Evolutionary conservation across 768 basidiomycete species (phyloP).

Genomic region (Cystofilobasidium bisporidii): DNA sequence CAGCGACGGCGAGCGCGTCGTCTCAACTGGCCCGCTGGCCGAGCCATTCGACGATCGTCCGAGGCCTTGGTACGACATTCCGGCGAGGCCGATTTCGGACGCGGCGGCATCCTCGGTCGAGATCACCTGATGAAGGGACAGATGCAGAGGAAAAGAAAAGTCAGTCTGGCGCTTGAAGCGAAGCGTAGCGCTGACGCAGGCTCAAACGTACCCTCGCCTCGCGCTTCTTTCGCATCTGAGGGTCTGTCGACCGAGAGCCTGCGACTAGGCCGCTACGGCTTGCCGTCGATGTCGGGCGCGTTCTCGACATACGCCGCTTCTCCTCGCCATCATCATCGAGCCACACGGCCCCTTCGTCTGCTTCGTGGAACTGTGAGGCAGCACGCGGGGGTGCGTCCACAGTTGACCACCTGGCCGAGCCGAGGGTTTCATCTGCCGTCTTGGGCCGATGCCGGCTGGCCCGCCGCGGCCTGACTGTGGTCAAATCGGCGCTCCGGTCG

Average conservation of each 20-base stretch:
- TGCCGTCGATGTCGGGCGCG: not conserved
- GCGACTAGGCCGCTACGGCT: not conserved
- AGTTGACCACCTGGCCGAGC: not conserved
- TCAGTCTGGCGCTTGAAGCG: too few species aligned
- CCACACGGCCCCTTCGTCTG: slow-evolving; percentile 8
- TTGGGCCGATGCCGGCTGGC: not conserved
- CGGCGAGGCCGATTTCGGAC: not conserved
- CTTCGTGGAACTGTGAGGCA: not conserved
- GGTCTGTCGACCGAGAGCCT: not conserved
- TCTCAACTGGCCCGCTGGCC: not conserved
- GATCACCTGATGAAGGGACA: slow-evolving; percentile 5
- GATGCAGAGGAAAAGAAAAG: not conserved
- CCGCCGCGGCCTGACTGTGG: not conserved
- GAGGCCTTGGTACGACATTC: not conserved
- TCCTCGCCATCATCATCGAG: slow-evolving; percentile 13
- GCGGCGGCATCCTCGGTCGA: not conserved
- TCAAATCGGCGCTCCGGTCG: not conserved
- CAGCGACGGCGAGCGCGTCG: not conserved
- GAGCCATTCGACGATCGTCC: not conserved
- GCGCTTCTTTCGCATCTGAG: slow-evolving; percentile 5
- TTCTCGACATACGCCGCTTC: not conserved
- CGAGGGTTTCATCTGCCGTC: slow-evolving; percentile 1
- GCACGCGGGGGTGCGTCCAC: too few species aligned
- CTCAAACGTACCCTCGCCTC: slow-evolving; percentile 16
- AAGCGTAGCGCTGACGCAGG: too few species aligned